Conservation (phyloP, 306 rosid species). For the Quercus glauca region DNA sequence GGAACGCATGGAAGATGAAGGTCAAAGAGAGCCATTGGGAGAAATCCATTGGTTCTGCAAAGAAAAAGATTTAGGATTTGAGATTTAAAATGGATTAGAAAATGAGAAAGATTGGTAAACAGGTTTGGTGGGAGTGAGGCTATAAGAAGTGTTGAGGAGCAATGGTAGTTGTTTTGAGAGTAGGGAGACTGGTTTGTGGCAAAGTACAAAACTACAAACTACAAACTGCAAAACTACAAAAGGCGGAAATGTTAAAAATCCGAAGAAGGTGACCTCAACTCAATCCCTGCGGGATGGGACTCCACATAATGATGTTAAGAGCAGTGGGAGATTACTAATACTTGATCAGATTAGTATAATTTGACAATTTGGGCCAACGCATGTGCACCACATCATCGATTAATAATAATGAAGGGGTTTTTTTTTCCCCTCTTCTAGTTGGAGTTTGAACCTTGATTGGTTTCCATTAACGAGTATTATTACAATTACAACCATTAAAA, state of each 20-base stretch:
- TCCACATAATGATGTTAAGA: no score
- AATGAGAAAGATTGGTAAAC: neutral
- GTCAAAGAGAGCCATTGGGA: slow-evolving; percentile 7
- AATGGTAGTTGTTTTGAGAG: neutral
- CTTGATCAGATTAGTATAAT: no score
- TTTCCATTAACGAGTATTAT: no score
- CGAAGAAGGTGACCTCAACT: neutral
- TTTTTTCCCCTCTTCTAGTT: no score
- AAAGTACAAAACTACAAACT: neutral
- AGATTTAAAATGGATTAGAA: neutral
- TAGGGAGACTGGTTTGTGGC: neutral
- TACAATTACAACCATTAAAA: no score
- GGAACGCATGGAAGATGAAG: slow-evolving; percentile 5
- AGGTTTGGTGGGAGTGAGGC: neutral
- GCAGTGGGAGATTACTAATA: no score
- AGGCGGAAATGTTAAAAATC: neutral
- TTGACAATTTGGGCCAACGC: no score
- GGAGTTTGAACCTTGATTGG: no score
- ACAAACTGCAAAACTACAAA: no score
- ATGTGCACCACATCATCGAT: no score
- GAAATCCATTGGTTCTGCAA: slow-evolving; percentile 11
- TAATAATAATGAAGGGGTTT: no score
- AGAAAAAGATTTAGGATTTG: neutral
- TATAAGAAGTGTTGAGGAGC: neutral
- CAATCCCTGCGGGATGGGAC: neutral